Evolutionary conservation across 164 flowering plant genomes (phyloP).

Genomic region (Vitis riparia): DNA sequence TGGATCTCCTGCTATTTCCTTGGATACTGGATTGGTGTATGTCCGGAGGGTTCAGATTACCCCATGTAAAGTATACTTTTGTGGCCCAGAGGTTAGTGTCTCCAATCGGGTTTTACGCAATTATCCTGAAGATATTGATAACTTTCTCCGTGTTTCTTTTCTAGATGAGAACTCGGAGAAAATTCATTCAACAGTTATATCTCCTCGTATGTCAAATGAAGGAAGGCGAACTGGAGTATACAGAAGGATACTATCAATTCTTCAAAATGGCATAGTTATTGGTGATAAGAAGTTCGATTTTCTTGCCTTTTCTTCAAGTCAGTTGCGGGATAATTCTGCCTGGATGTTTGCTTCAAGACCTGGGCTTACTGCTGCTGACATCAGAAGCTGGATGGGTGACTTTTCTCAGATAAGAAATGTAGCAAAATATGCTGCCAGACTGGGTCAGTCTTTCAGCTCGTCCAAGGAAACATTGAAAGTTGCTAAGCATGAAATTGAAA

Average conservation of each 20-base stretch:
- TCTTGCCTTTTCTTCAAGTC: conserved; percentile 92
- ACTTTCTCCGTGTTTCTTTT: conserved; percentile 80
- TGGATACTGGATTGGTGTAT: conserved; percentile 71
- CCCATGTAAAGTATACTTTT: conserved; percentile 71
- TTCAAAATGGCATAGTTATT: conserved; percentile 63
- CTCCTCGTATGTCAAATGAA: conserved; percentile 34
- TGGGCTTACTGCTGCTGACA: conserved; percentile 56
- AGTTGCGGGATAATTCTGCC: conserved; percentile 70
- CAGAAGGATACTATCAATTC: conserved; percentile 52
- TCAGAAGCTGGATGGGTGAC: conserved; percentile 84
- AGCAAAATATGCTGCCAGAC: conserved; percentile 87
- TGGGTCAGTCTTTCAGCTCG: conserved; percentile 90
- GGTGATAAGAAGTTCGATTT: conserved; percentile 87
- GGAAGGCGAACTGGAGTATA: conserved; percentile 46
- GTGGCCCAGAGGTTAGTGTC: conserved; percentile 76
- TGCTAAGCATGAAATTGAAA: conserved; percentile 42
- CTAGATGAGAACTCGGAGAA: conserved; percentile 77
- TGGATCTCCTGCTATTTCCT: conserved; percentile 37
- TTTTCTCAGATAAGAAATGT: conserved; percentile 71
- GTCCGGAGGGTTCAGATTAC: conserved; percentile 76
- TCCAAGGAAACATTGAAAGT: conserved; percentile 76
- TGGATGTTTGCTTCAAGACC: conserved; percentile 88
- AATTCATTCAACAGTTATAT: conserved; percentile 56
- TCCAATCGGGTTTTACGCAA: conserved; percentile 77
- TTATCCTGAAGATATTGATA: conserved; percentile 46